Evolutionary conservation across 1,284 basidiomycete genomes (phyloP), one percentile per base, ranked within the genome.

Genomic region (Laetiporus sulphureus): DNA sequence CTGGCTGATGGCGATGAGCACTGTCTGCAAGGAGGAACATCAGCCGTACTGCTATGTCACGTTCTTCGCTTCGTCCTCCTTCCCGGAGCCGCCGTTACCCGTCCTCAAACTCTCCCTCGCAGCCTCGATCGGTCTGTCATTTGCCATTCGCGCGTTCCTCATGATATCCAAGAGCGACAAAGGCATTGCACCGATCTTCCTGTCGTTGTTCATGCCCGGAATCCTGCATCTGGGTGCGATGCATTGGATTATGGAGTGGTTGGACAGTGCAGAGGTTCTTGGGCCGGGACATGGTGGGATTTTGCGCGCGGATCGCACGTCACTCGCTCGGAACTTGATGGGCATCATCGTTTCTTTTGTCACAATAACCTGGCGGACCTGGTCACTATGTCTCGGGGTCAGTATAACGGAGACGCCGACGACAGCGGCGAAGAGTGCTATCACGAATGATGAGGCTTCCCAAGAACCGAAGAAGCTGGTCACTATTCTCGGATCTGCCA

Each of bases 21-120:
- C 91, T 0, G 79, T 94, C 0, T 99, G 95, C 58, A 71, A 96
- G 40, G 96, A 99, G 60, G 96, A 99, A 59, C 95, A 98, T 61
- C 83, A 88, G 35, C 84, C 90, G 0, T 84, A 75, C 58, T 97
- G 94, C 60, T 68, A 74, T 43, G 83, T 91, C 39, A 93, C 91
- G 0, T 97, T 94, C 67, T 94, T 89, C 59, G 69, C 79, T 0
- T 82, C 83, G 0, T 76, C 82, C 0, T 76, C 80, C 2, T 63
- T 80, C 2, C 75, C 85, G 1, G 66, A 75, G 1, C 76, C 88
- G 0, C 83, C 89, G 0, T 38, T 65, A 3, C 66, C 69, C 32
- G 70, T 83, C 7, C 62, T 88, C 7, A 47, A 77, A 13, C 60
- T 79, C 7, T 66, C 72, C 3, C 48, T 83, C 4, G 77, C 81